A percentile compares a stretch with the other conserved stretches of the same genome.
Conservation (phyloP, 1,284 basidiomycete genomes). For the Xerocomus minutiporus region DNA sequence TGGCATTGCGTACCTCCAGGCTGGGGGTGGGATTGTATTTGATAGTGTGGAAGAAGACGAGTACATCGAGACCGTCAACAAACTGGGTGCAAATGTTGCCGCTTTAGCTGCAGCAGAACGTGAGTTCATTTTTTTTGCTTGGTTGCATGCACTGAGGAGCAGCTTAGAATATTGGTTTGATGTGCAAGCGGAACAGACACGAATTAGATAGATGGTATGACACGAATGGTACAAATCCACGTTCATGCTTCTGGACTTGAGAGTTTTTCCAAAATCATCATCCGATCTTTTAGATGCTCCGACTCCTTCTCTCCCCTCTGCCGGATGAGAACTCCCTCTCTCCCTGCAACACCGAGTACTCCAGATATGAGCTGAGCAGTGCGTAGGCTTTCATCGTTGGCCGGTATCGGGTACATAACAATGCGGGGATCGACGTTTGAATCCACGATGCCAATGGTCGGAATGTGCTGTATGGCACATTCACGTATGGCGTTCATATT, state of each 20-base stretch:
- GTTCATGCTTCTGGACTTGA: slow-evolving; percentile 24
- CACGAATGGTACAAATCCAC: slow-evolving; percentile 17
- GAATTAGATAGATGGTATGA: slow-evolving; percentile 26
- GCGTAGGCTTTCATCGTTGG: slow-evolving; percentile 92
- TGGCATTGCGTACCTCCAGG: slow-evolving; percentile 89
- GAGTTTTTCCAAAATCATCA: slow-evolving; percentile 27
- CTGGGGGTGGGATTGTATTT: slow-evolving; percentile 96
- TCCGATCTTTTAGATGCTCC: slow-evolving; percentile 26
- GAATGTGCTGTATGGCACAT: slow-evolving; percentile 78
- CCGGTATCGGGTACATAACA: slow-evolving; percentile 98
- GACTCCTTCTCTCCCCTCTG: slow-evolving; percentile 14
- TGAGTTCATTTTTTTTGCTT: slow-evolving; percentile 40
- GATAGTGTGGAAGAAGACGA: slow-evolving; percentile 98
- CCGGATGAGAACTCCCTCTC: slow-evolving; percentile 62
- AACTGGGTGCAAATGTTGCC: slow-evolving; percentile 82
- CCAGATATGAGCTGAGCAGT: slow-evolving; percentile 90
- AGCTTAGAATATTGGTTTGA: slow-evolving; percentile 62
- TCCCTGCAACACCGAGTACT: slow-evolving; percentile 87
- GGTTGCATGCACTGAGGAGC: slow-evolving; percentile 12
- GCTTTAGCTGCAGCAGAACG: slow-evolving; percentile 89
- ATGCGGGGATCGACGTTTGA: slow-evolving; percentile 94
- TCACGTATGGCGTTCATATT: slow-evolving; percentile 84
- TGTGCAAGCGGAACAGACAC: slow-evolving; percentile 47
- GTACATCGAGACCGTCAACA: slow-evolving; percentile 94
- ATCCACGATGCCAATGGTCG: slow-evolving; percentile 89